phyloP scores from a whole-genome alignment of 2,329 filamentous ascomycete species.

The Aspergillus niger region DNA sequence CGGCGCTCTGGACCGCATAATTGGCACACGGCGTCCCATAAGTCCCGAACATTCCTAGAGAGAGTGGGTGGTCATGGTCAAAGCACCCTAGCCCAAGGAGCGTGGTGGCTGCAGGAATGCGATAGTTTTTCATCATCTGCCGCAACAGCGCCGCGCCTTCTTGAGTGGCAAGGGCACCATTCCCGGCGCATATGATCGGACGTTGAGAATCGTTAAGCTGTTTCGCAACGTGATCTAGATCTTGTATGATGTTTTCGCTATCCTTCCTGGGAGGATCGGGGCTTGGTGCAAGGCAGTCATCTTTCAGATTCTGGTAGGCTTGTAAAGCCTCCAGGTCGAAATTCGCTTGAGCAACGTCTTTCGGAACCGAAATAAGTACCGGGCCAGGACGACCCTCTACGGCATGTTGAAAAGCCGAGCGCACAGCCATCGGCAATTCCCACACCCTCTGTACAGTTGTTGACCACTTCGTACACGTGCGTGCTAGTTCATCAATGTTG shows the following conservation, averaged over 20 bases:
- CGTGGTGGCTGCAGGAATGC: slow-evolving; percentile 89
- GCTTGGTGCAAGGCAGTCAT: slow-evolving; percentile 51
- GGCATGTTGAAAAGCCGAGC: slow-evolving; percentile 94
- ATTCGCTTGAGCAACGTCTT: slow-evolving; percentile 81
- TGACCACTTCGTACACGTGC: slow-evolving; percentile 96
- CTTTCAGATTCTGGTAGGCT: too few species aligned
- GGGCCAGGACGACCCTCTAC: slow-evolving; percentile 87
- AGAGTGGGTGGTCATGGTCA: slow-evolving; percentile 86
- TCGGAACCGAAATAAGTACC: slow-evolving; percentile 88
- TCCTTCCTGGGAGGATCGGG: slow-evolving; percentile 67
- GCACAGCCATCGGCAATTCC: slow-evolving; percentile 84
- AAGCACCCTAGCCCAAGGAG: slow-evolving; percentile 86
- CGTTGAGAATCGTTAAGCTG: slow-evolving; percentile 85
- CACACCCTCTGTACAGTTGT: slow-evolving; percentile 91
- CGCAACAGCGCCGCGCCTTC: slow-evolving; percentile 75
- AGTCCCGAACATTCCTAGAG: slow-evolving; percentile 96
- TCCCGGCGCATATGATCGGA: slow-evolving; percentile 87
- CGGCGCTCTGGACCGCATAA: slow-evolving; percentile 91
- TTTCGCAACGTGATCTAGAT: slow-evolving; percentile 73
- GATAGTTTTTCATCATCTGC: slow-evolving; percentile 77
- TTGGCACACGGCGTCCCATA: slow-evolving; percentile 94
- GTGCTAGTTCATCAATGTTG: slow-evolving; percentile 84
- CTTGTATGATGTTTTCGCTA: slow-evolving; percentile 60
- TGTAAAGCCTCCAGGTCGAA: slow-evolving; percentile 63
- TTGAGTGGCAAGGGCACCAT: slow-evolving; percentile 74